phyloP scores from a whole-genome alignment of 2,329 filamentous ascomycete species.

The Podosphaera leucotricha region DNA sequence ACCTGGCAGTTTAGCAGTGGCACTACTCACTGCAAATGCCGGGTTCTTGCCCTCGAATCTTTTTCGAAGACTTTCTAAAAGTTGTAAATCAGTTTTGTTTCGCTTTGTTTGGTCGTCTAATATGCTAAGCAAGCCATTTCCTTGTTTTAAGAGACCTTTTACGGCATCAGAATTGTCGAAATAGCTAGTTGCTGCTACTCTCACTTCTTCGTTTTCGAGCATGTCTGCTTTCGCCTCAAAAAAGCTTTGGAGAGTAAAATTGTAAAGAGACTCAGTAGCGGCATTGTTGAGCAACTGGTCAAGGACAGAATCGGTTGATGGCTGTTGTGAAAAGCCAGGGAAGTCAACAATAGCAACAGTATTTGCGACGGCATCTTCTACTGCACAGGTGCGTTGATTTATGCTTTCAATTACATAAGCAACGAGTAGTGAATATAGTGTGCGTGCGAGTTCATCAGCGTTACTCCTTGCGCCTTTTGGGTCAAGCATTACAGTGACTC shows the following conservation, averaged over 20 bases:
- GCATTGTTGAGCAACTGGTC: slow-evolving; percentile 92
- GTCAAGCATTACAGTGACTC: slow-evolving; percentile 97
- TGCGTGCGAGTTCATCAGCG: slow-evolving; percentile 80
- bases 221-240: slow-evolving; percentile 87
- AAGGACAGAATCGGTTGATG: slow-evolving; percentile 61
- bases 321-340: slow-evolving; percentile 73
- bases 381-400: slow-evolving; percentile 70
- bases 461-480: slow-evolving; percentile 73
- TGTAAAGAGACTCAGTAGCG: slow-evolving; percentile 76
- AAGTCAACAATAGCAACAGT: slow-evolving; percentile 93
- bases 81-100: slow-evolving; percentile 67
- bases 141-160: slow-evolving; percentile 70
- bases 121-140: slow-evolving; percentile 82
- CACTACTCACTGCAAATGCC: slow-evolving; percentile 55
- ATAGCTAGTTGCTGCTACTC: slow-evolving; percentile 76
- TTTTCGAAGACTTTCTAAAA: slow-evolving; percentile 75
- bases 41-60: slow-evolving; percentile 89
- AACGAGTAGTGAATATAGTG: slow-evolving; percentile 79
- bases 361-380: slow-evolving; percentile 74
- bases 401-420: slow-evolving; percentile 84
- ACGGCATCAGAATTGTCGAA: slow-evolving; percentile 96
- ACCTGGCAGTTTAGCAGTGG: slow-evolving; percentile 55
- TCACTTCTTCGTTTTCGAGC: slow-evolving; percentile 82
- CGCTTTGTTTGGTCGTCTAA: slow-evolving; percentile 87
- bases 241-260: slow-evolving; percentile 82